Conservation (phyloP, 2,329 filamentous ascomycete genomes). For the Aspergillus tubingensis region DNA sequence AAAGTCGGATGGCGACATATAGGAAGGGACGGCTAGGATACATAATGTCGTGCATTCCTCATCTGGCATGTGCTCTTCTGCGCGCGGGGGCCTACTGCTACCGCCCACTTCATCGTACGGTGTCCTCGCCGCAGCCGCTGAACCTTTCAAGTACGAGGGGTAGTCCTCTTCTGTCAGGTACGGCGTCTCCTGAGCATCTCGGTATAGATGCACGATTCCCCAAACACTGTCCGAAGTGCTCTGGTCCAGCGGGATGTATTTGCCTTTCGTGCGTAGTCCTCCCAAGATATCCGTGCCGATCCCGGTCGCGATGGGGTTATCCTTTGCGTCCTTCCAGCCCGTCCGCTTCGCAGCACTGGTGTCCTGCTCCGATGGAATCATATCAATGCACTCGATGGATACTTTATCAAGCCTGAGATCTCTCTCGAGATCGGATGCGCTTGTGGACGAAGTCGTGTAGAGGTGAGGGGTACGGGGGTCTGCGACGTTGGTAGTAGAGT, state of each 20-base stretch:
- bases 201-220: conserved; percentile 92
- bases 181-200: conserved; percentile 75
- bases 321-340: conserved; percentile 22
- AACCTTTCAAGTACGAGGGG: conserved; percentile 41
- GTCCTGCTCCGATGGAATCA: conserved; percentile 48
- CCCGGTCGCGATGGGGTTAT: conserved; percentile 48
- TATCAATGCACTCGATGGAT: conserved; percentile 77
- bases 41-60: conserved; percentile 83
- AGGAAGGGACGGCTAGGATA: conserved; percentile 91
- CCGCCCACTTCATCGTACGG: conserved; percentile 29
- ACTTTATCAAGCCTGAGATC: conserved; percentile 86
- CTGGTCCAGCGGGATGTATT: conserved; percentile 70
- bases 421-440: conserved; percentile 25
- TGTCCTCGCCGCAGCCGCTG: conserved; percentile 35
- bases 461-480: conserved; percentile 11
- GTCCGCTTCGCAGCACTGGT: conserved; percentile 27
- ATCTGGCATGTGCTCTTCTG: conserved; percentile 21
- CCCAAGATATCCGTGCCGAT: conserved; percentile 55
- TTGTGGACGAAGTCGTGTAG: conserved; percentile 25
- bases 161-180: conserved; percentile 55
- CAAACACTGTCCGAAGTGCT: conserved; percentile 78
- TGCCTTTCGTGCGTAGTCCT: conserved; percentile 79
- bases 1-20: conserved; percentile 88
- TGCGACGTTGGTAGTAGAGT: conserved; percentile 7
- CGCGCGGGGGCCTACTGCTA: conserved; percentile 18